phyloP scores from a whole-genome alignment of 495 filamentous ascomycete species.

The Recurvomyces mirabilis region DNA sequence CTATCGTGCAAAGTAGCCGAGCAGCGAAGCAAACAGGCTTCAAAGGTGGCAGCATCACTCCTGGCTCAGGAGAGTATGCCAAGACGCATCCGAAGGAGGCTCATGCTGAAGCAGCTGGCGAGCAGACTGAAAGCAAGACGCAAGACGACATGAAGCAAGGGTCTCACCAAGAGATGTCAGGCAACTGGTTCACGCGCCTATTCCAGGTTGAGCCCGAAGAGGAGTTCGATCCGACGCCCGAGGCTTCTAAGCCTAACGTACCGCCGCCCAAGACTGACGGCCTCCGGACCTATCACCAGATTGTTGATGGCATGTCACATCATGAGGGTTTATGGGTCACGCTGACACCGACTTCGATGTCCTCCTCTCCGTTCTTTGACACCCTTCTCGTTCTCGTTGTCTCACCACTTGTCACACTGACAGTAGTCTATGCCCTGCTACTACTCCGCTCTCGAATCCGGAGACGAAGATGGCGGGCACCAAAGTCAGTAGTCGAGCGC shows the following conservation, averaged over 20 bases:
- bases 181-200: slow-evolving; percentile 6
- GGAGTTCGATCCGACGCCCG: neutral
- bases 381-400: slow-evolving; percentile 87
- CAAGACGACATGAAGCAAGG: neutral
- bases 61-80: slow-evolving; percentile 65
- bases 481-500: slow-evolving; percentile 87
- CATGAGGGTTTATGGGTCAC: slow-evolving; percentile 92
- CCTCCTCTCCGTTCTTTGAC: slow-evolving; percentile 90
- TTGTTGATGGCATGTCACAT: slow-evolving; percentile 10
- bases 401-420: slow-evolving; percentile 82
- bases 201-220: too few species aligned
- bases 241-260: slow-evolving; percentile 2
- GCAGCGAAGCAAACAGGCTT: slow-evolving; percentile 33
- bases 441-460: slow-evolving; percentile 81
- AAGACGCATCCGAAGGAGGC: slow-evolving; percentile 27
- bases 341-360: slow-evolving; percentile 78
- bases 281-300: neutral
- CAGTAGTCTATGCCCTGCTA: slow-evolving; percentile 83
- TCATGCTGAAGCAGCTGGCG: slow-evolving; percentile 30
- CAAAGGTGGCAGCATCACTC: slow-evolving; percentile 60
- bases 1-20: slow-evolving; percentile 25
- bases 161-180: neutral
- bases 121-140: slow-evolving; percentile 28
- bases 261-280: neutral
- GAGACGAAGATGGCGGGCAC: slow-evolving; percentile 83